Evolutionary conservation across 768 basidiomycete species (phyloP), one percentile per base, ranked within the genome.

Genomic region (Suillus subluteus): DNA sequence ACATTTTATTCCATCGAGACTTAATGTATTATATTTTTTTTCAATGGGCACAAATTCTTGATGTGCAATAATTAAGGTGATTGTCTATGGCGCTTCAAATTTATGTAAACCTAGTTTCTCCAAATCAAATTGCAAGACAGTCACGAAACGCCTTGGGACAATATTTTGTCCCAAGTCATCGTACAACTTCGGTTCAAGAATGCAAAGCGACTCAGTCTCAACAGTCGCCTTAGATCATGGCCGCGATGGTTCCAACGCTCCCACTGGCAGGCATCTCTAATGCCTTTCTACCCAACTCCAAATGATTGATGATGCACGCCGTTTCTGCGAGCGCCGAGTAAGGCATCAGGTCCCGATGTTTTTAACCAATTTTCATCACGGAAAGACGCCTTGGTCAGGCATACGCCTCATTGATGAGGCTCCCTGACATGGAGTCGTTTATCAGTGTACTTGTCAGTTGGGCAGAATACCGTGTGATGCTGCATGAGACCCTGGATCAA

Each of bases 21-120:
- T 26, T 26, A 21, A 30, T 61, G 59, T 61, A 56, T 56, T 13
- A n/a, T 56, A 56, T 35, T 35, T 35, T 56, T 35, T 56, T 55
- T 21, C 55, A 56, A n/a, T 7, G 55, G 21, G 50, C 15, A 35
- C 21, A 4, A 35, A 6, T 32, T 18, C 3, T 35, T 26, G 23
- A 48, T 37, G 35, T 38, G 38, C 12, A 38, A 38, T 38, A 38
- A 38, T 26, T 26, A 26, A 26, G 2, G 41, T 16, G 41, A 41
- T 43, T 43, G 41, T 13, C 38, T 40, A 4, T 40, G 38, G 38
- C 38, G 15, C 16, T 35, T 35, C 35, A 35, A 35, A 35, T 35
- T 35, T 6, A 26, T 26, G 26, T 26, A 35, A 35, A 35, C 35
- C 35, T 41, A 44, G 18, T 44, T 44, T 44, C 43, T 18, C n/a